Percentiles rank a stretch among this genome's conserved stretches.
Evolutionary conservation across 2,329 filamentous ascomycete genomes (phyloP).

Genomic region (Nectriaceae sp.): DNA sequence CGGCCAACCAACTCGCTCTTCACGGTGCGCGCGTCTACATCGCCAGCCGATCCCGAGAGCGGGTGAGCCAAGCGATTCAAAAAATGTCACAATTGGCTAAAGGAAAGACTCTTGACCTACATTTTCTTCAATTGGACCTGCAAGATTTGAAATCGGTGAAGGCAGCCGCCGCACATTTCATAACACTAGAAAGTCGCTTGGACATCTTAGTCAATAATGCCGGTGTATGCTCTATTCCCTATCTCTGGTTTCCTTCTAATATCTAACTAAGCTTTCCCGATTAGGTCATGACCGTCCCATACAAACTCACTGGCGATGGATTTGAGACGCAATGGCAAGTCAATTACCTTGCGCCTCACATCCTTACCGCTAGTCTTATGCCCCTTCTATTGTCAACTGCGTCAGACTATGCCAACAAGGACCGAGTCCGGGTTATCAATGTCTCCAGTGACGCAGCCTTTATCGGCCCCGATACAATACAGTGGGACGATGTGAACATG

Average conservation of each 20-base stretch:
- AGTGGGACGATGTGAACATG: conserved; percentile 25
- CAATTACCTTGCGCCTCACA: conserved; percentile 23
- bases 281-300: conserved; percentile 24
- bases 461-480: conserved; percentile 19
- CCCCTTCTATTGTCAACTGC: conserved; percentile 17
- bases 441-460: conserved; percentile 24
- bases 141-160: conserved; percentile 23
- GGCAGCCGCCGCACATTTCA: conserved; percentile 15
- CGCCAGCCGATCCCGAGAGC: conserved; percentile 20
- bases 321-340: conserved; percentile 25
- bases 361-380: conserved; percentile 19
- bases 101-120: conserved; percentile 17
- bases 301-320: conserved; percentile 21
- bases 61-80: conserved; percentile 20
- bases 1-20: conserved; percentile 20
- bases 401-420: conserved; percentile 6
- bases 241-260: too few relatives aligned
- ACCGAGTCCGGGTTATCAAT: conserved; percentile 26
- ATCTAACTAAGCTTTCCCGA: conserved; percentile 22
- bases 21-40: conserved; percentile 23
- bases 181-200: conserved; percentile 15
- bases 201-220: conserved; percentile 26
- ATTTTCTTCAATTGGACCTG: conserved; percentile 24
- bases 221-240: conserved; percentile 6
- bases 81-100: conserved; percentile 13